Base-by-base conservation (phyloP, 352 stramenopile species). In the Phytopythium kandeliae region DNA sequence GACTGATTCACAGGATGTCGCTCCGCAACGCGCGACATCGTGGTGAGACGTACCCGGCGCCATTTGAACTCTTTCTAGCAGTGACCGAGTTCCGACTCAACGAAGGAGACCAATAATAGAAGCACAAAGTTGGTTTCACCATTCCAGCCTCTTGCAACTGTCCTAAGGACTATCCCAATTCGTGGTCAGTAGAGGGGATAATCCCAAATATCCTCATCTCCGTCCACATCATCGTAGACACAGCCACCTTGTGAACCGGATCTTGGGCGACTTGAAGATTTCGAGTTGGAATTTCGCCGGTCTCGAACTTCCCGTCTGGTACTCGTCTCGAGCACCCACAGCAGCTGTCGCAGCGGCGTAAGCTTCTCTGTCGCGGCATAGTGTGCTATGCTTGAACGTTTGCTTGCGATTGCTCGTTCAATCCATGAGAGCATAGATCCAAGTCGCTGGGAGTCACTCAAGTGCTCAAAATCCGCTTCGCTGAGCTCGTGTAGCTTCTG, bases 141-240 rank as follows among this genome's bases (percentile, higher is more conserved):
- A n/a, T n/a, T 26, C n/a, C n/a, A n/a, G 21, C 10, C 28, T 35
- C 11, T 31, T 30, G 40, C 40, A 45, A 45, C 40, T 22, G 21
- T 12, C 9, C 28, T 9, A 31, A 31, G 28, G 28, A n/a, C n/a
- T n/a, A n/a, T 10, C 38, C 6, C 11, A n/a, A 41, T 24, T 36
- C 19, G 11, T 26, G 26, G 31, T 31, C 28, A 68, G 34, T 53
- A 33, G 2, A 86, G 58, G 16, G 73, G 71, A 25, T 90, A 85
- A 53, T 83, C 67, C 79, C 79, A 90, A 19, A 86, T 55, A 67
- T 81, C 69, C 0, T 68, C 65, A 13, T 83, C 69, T 16, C 74
- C 66, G 16, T 78, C 62, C 0, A 71, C 58, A 0, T 54, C 57
- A 8, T 54, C 60, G 8, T 25, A 22, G 5, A 5, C 31, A 13